phyloP scores from a whole-genome alignment of 208 protist species.

The Balamuthia mandrillaris region DNA sequence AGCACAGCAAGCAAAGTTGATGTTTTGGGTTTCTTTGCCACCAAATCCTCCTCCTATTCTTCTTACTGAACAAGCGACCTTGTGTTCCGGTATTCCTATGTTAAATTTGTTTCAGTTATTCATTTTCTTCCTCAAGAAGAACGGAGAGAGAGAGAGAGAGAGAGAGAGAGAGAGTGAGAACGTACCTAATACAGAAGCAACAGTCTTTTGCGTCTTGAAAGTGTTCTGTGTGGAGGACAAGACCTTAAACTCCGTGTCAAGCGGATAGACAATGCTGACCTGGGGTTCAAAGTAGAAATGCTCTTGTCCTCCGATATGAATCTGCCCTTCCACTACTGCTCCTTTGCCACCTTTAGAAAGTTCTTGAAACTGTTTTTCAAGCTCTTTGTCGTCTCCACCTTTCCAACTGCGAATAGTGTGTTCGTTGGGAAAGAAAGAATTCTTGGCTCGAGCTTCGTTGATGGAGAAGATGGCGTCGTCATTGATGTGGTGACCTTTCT shows the following conservation, averaged over 20 bases:
- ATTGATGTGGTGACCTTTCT: too few relatives aligned
- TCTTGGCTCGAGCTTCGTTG: constrained; percentile 50
- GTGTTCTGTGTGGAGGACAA: constrained; percentile 76
- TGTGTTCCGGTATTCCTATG: constrained; percentile 29
- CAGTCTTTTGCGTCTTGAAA: constrained; percentile 73
- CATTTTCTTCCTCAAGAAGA: too few relatives aligned
- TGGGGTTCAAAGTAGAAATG: constrained; percentile 88
- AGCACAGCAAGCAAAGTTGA: constrained; percentile 49
- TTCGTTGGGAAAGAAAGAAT: constrained; percentile 7
- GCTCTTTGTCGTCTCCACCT: too few relatives aligned
- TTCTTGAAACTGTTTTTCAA: too few relatives aligned
- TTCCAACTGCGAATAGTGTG: too few relatives aligned
- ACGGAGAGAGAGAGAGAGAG: too few relatives aligned
- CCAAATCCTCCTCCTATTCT: constrained; percentile 87
- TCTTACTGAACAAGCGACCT: constrained; percentile 46
- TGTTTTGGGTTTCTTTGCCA: constrained; percentile 80
- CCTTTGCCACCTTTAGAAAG: constrained; percentile 37
- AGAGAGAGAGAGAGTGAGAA: too few relatives aligned
- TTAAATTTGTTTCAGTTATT: too few relatives aligned
- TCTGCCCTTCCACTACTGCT: constrained; percentile 65
- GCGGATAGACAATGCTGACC: constrained; percentile 64
- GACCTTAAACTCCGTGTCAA: constrained; percentile 68
- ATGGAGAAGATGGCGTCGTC: constrained; percentile 65
- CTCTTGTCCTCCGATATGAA: constrained; percentile 73
- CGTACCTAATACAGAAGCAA: constrained; percentile 2